These are phyloP conservation scores for Mucuna pruriens DNA, from an alignment of 306 rosid species.

Conservation along the genomic window DNA sequence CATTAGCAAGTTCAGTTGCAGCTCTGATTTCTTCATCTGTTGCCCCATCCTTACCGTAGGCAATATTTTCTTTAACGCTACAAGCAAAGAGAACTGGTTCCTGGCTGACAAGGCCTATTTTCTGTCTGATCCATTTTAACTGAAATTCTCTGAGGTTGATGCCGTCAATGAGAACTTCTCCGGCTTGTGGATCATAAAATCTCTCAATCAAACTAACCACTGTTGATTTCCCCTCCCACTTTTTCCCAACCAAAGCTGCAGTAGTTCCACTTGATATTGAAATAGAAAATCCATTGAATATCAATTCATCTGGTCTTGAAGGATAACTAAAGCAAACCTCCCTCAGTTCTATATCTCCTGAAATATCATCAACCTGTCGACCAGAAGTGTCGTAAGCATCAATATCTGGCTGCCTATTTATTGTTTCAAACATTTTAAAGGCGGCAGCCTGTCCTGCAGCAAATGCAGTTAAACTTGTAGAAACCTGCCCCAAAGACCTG, in stretches of 20 bases:
- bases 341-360: conserved; percentile 69
- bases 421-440: conserved; percentile 59
- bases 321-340: conserved; percentile 76
- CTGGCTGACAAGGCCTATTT: conserved; percentile 83
- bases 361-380: conserved; percentile 50
- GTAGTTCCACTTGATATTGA: conserved; percentile 72
- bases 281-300: conserved; percentile 64
- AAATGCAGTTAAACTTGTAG: conserved; percentile 56
- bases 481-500: conserved; percentile 64
- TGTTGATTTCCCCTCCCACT: conserved; percentile 89
- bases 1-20: conserved; percentile 81
- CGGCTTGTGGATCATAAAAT: conserved; percentile 82
- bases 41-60: conserved; percentile 76
- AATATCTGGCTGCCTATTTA: conserved; percentile 51
- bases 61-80: conserved; percentile 78
- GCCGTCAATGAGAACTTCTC: conserved; percentile 78
- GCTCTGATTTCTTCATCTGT: conserved; percentile 69
- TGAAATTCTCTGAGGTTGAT: conserved; percentile 69
- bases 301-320: conserved; percentile 63
- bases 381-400: conserved; percentile 52
- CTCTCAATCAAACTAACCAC: conserved; percentile 79
- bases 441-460: conserved; percentile 67
- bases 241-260: conserved; percentile 80
- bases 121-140: conserved; percentile 79
- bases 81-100: conserved; percentile 73